Conservation (phyloP, 257 asterid genomes). For the Jacaranda mimosifolia region DNA sequence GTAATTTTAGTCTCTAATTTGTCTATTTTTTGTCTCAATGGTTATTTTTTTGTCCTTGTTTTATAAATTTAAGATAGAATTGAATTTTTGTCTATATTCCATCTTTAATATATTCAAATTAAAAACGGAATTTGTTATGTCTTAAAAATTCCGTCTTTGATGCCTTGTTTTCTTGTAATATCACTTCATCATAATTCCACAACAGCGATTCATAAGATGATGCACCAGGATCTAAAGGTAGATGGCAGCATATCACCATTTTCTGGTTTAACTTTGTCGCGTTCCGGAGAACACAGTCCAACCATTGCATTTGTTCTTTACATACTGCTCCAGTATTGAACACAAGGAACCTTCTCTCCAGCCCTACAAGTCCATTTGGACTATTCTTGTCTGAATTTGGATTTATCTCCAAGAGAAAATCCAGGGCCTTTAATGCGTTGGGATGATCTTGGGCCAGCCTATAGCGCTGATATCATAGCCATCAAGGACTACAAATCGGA, state of each 20-base stretch:
- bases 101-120: too few species aligned
- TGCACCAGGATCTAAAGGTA: slow-evolving; percentile 71
- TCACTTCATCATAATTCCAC: slow-evolving; percentile 92
- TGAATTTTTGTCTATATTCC: too few species aligned
- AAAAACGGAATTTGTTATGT: too few species aligned
- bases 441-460: slow-evolving; percentile 90
- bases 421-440: slow-evolving; percentile 60
- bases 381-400: slow-evolving; percentile 43
- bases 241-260: slow-evolving; percentile 78
- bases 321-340: slow-evolving; percentile 93
- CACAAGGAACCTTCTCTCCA: slow-evolving; percentile 82
- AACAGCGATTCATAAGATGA: slow-evolving; percentile 63
- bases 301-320: slow-evolving; percentile 81
- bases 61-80: too few species aligned
- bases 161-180: slow-evolving; percentile 13
- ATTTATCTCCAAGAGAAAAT: slow-evolving; percentile 68
- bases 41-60: too few species aligned
- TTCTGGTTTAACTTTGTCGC: slow-evolving; percentile 69
- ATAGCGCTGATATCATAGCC: slow-evolving; percentile 87
- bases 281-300: slow-evolving; percentile 69
- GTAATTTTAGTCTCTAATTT: too few species aligned
- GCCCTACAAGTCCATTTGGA: slow-evolving; percentile 33
- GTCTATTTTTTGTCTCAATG: too few species aligned
- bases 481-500: slow-evolving; percentile 82
- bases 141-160: too few species aligned